Evolutionary conservation across 208 protist species (phyloP).

Genomic region (Entamoeba dispar): DNA sequence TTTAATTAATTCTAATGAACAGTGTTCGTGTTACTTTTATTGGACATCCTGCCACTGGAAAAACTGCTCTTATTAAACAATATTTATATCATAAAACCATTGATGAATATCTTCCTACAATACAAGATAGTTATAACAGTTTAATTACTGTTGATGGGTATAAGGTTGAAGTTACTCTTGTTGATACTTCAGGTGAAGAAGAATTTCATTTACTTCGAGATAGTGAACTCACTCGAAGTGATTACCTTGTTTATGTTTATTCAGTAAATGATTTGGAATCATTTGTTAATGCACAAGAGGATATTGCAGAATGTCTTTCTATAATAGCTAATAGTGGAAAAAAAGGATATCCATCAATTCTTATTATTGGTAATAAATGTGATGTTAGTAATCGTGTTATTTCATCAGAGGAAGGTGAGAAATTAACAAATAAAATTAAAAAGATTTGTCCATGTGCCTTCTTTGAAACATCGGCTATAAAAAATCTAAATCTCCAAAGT

Average conservation of each 20-base stretch:
- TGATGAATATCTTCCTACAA: neutral
- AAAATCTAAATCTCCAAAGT: neutral
- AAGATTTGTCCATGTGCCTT: neutral
- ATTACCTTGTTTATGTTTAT: neutral
- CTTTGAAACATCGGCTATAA: neutral
- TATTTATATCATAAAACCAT: neutral
- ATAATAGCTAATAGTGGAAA: neutral
- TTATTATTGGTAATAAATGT: neutral
- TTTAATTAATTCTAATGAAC: neutral
- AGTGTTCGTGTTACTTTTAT: neutral
- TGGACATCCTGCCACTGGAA: neutral
- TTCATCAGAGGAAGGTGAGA: neutral
- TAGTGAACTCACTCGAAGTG: neutral
- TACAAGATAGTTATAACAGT: neutral
- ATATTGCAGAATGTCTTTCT: neutral
- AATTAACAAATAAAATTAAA: neutral
- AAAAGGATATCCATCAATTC: neutral
- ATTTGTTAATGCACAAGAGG: neutral
- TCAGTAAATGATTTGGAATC: neutral
- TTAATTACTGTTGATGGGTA: neutral
- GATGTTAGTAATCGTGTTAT: neutral
- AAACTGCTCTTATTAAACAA: neutral
- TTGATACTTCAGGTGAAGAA: neutral
- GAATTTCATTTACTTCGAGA: neutral
- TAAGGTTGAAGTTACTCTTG: neutral